A percentile compares a stretch with the other conserved stretches of the same genome.
phyloP scores from a whole-genome alignment of 2,329 filamentous ascomycete species.

The Aureobasidium sp. region DNA sequence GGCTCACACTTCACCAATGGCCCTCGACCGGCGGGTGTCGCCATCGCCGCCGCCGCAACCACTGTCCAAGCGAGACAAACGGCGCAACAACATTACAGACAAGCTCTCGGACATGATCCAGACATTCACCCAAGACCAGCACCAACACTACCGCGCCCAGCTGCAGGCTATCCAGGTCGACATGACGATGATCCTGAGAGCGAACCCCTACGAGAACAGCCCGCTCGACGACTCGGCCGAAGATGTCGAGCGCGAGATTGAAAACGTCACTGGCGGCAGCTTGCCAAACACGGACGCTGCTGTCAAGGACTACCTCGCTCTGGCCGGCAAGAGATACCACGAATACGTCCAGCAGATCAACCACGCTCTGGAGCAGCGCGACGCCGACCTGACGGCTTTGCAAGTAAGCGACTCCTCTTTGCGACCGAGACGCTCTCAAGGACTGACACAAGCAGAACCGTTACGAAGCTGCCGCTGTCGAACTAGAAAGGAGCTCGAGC shows the following conservation, averaged over 20 bases:
- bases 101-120: conserved; percentile 67
- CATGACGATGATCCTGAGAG: conserved; percentile 74
- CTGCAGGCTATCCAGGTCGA: conserved; percentile 87
- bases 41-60: conserved; percentile 37
- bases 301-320: conserved; percentile 57
- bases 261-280: conserved; percentile 33
- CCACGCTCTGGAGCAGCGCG: conserved; percentile 76
- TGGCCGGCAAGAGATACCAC: conserved; percentile 71
- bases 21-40: conserved; percentile 9
- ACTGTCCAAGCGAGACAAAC: conserved; percentile 79
- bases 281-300: conserved; percentile 38
- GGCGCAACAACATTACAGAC: conserved; percentile 72
- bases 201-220: conserved; percentile 64
- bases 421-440: not conserved
- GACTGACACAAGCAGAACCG: conserved; percentile 38
- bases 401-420: conserved; percentile 47
- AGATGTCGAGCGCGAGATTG: conserved; percentile 54
- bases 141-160: conserved; percentile 79
- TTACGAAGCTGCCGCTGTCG: conserved; percentile 46
- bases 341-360: conserved; percentile 82
- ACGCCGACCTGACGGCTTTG: conserved; percentile 71
- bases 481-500: conserved; percentile 47
- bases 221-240: conserved; percentile 58
- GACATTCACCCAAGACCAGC: conserved; percentile 70
- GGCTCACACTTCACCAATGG: conserved; percentile 11